These are phyloP conservation scores for Thielaviopsis cerberus DNA, from an alignment of 2,329 filamentous ascomycete genomes.

Conservation along the genomic window DNA sequence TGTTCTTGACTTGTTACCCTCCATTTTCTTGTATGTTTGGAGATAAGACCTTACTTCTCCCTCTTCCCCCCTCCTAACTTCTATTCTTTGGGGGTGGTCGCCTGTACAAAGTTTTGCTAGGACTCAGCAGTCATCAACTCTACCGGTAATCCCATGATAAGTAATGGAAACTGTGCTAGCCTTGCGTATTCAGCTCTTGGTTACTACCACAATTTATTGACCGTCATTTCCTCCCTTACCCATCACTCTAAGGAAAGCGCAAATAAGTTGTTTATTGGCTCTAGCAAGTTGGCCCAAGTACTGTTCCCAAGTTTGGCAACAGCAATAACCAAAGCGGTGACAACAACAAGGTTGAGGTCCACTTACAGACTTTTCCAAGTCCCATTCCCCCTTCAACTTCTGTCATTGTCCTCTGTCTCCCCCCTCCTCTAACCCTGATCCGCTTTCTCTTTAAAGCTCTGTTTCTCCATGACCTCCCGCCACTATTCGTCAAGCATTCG, in stretches of 20 bases:
- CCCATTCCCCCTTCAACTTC: too few relatives aligned
- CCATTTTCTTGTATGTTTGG: not conserved
- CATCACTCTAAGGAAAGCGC: slow-evolving; percentile 7
- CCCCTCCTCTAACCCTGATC: slow-evolving; percentile 11
- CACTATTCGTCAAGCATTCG: not conserved
- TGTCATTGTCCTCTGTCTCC: too few relatives aligned
- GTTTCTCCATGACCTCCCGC: slow-evolving; percentile 5
- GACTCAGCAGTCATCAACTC: not conserved
- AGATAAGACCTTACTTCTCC: not conserved
- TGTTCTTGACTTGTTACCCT: not conserved
- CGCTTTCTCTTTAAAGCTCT: slow-evolving; percentile 1
- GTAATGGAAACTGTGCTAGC: not conserved
- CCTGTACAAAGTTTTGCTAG: not conserved
- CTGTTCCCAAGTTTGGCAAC: too few relatives aligned
- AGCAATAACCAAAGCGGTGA: not conserved
- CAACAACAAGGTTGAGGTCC: not conserved
- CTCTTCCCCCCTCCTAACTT: not conserved
- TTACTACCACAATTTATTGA: slow-evolving; percentile 13
- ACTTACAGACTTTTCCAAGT: slow-evolving; percentile 10
- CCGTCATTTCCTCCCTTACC: slow-evolving; percentile 13
- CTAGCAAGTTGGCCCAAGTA: not conserved
- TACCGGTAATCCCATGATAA: not conserved
- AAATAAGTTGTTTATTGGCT: slow-evolving; percentile 10
- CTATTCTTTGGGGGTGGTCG: not conserved
- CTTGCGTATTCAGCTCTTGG: not conserved